Conservation (phyloP, 495 filamentous ascomycete genomes). For the Evansstolkia leycettana region DNA sequence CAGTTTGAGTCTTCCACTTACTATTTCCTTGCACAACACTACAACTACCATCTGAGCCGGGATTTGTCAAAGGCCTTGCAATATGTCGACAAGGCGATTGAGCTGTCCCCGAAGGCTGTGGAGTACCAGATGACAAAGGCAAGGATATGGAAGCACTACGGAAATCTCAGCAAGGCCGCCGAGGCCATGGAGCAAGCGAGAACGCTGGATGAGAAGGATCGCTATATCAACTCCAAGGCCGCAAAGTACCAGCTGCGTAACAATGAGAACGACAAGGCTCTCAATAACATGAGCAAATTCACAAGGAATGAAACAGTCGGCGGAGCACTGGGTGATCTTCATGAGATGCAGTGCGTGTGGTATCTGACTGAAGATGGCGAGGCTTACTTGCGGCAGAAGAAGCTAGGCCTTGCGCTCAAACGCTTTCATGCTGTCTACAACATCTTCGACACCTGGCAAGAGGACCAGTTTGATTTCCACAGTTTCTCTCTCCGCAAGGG, state of each 20-base stretch:
- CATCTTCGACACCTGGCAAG: constrained; percentile 94
- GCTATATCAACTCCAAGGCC: constrained; percentile 96
- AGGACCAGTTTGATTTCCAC: constrained; percentile 99
- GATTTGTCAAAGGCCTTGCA: constrained; percentile 70
- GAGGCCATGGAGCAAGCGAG: constrained; percentile 84
- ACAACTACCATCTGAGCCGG: constrained; percentile 82
- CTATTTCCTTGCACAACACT: constrained; percentile 94
- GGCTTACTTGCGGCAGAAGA: constrained; percentile 71
- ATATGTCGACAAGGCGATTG: constrained; percentile 70
- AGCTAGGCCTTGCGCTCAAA: constrained; percentile 79
- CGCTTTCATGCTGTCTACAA: constrained; percentile 74
- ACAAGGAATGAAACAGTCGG: constrained; percentile 82
- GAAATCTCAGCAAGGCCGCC: constrained; percentile 66
- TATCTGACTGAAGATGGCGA: constrained; percentile 92
- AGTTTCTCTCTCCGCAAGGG: constrained; percentile 91
- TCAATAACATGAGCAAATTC: constrained; percentile 88
- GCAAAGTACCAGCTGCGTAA: constrained; percentile 96
- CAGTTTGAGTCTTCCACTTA: constrained; percentile 62
- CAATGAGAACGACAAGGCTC: constrained; percentile 70
- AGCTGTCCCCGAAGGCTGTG: constrained; percentile 61
- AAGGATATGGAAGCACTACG: constrained; percentile 86
- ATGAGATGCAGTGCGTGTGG: constrained; percentile 99
- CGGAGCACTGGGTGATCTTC: constrained; percentile 78
- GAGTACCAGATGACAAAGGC: constrained; percentile 95
- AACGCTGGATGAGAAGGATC: constrained; percentile 72